Evolutionary conservation across 2,329 filamentous ascomycete species (phyloP), one percentile per base, ranked within the genome.

Genomic region (Orbilia quercus): DNA sequence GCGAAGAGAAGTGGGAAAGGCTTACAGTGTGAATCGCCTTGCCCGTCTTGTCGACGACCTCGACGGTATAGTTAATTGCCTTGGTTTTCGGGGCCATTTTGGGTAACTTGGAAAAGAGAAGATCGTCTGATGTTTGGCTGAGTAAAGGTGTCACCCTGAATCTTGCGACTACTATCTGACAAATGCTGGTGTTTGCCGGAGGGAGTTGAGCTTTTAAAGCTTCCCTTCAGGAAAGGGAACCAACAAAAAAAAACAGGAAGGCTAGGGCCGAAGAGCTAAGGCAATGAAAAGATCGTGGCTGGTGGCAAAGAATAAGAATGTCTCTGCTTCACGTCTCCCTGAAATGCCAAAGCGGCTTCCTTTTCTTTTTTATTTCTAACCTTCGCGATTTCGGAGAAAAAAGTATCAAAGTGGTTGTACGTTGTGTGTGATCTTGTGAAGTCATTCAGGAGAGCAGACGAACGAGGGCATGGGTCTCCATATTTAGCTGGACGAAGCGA

Each of bases 21-120:
- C 76, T 54, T 77, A 77, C 76, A 65, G 76, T 77, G 47, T 70
- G 75, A 44, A 77, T 74, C 22, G 76, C 73, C 23, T 76, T 77
- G 18, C 76, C 76, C 22, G 75, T 75, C 38, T 76, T 75, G 54
- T 77, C 76, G 31, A 77, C 74, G 14, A 77, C 76, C 31, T 76
- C 75, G 57, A 77, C 71, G 23, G 70, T 72, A 18, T 74, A 74
- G 20, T 72, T 72, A 40, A 72, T 44, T 45, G 67, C 60, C 42
- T 72, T 72, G 16, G 53, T 59, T 25, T 59, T 64, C 14, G 67
- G 58, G 31, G 51, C 51, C 23, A 45, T 64, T 18, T 45, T 59
- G 28, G n/a, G 22, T 59, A 14, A 23, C n/a, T 18, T 48, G 4
- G 22, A 36, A n/a, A 25, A 23, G 14, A 28, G 36, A 53, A 67